Evolutionary conservation across 2,329 filamentous ascomycete species (phyloP), one percentile per base, ranked within the genome.

Genomic region (Zymoseptoria tritici): DNA sequence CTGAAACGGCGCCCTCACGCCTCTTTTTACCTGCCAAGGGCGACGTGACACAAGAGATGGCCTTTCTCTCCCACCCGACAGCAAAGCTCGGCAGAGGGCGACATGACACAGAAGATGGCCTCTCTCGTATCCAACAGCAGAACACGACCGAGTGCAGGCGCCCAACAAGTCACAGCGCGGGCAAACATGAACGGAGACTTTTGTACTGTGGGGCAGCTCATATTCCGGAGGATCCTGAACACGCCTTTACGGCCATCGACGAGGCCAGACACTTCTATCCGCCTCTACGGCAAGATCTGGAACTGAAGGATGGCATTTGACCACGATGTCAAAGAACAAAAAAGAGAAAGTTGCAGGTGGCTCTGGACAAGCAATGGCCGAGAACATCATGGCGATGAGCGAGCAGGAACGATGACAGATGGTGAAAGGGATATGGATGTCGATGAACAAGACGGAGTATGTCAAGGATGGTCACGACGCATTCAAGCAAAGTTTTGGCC

Each of bases 361-460:
- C 24, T 6, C 24, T 3, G 24, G 24, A 26, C 5, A 26, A 8
- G 24, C 7, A 26, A 26, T 26, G 21, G 21, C 7, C 7, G 24
- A 26, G 24, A 26, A 26, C 3, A 8, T 26, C 7, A 3, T 8
- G 24, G 93, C 97, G 73, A n/a, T 99, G 94, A 90, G 91, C 69
- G 94, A 99, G 81, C 83, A 86, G 63, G 91, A 97, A 75, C 85
- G 94, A 65, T 87, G 91, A 63, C 94, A 99, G 81, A 99, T 94
- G 0, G 99, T 94, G 52, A 99, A 97, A 80, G 94, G 94, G 72
- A 99, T 99, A 73, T 99, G 94, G 94, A 88, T 99, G 88, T 96
- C 92, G 65, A 96, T 96, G 80, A 97, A 97, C 78, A 96, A 95
- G 80, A 79, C 79, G 24, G 74, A 76, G 56, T 74, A 77, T 52